Conservation (phyloP, 179 eudicot species). For the Actinidia chinensis region DNA sequence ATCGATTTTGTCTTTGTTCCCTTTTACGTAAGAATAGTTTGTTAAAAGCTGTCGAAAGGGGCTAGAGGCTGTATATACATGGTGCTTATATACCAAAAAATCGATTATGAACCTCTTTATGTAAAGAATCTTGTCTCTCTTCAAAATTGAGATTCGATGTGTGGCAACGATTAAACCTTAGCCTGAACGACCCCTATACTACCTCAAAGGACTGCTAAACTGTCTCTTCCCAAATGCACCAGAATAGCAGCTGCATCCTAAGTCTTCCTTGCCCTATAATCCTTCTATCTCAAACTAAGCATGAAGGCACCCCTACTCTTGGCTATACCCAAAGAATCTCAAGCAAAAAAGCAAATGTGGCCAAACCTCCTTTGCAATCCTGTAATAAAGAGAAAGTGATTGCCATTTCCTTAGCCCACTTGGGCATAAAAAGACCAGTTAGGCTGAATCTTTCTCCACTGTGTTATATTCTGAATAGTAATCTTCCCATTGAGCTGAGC, state of each 20-base stretch:
- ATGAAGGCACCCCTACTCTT: not conserved
- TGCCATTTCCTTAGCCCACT: slow-evolving; percentile 1
- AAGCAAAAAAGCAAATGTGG: not conserved
- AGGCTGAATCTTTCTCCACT: not conserved
- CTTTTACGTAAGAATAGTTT: not conserved
- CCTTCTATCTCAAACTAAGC: slow-evolving; percentile 5
- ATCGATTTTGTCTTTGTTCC: slow-evolving; percentile 15
- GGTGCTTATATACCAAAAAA: not conserved
- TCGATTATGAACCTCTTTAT: not conserved
- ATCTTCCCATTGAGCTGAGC: slow-evolving; percentile 8
- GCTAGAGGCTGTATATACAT: not conserved
- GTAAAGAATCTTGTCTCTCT: not conserved
- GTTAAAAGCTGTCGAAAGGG: slow-evolving; percentile 1
- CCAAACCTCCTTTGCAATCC: not conserved
- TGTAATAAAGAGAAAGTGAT: not conserved
- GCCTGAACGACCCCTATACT: not conserved
- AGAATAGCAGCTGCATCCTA: slow-evolving; percentile 7
- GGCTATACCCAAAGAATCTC: not conserved
- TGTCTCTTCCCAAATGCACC: not conserved
- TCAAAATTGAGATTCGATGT: not conserved
- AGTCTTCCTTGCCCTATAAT: slow-evolving; percentile 7
- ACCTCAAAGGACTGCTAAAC: not conserved
- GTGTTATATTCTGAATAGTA: not conserved
- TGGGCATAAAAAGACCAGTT: not conserved
- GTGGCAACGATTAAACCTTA: slow-evolving; percentile 2